Evolutionary conservation across 2,329 filamentous ascomycete species (phyloP).

Genomic region (Colletotrichum horii): DNA sequence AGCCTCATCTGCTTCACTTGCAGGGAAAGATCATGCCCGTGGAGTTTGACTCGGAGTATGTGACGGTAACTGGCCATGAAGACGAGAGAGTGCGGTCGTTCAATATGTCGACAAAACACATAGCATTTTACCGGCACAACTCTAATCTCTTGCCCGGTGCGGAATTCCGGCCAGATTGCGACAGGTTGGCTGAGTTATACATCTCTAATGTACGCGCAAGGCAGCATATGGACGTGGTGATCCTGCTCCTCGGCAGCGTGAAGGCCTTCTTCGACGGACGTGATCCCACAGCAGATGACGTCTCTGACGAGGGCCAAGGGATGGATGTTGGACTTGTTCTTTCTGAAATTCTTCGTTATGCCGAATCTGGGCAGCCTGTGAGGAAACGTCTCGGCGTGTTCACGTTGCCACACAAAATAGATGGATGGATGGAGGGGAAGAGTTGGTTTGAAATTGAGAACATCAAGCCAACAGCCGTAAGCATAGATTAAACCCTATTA

Average conservation of each 20-base stretch:
- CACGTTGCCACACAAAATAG: neutral
- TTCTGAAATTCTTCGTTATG: neutral
- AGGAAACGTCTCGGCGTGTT: neutral
- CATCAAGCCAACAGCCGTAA: neutral
- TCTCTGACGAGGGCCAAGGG: neutral
- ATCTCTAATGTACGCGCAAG: fast-evolving
- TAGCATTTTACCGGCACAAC: fast-evolving
- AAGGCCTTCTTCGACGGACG: neutral
- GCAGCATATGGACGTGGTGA: neutral
- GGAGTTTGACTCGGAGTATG: neutral
- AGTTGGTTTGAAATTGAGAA: neutral
- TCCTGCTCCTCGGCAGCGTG: neutral
- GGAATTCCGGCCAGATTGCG: neutral
- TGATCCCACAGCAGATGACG: neutral
- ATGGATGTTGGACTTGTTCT: neutral
- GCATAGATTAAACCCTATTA: neutral
- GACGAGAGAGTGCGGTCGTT: fast-evolving
- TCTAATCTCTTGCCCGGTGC: fast-evolving
- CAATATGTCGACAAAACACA: neutral
- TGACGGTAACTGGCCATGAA: neutral
- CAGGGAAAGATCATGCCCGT: neutral
- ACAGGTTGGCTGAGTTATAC: neutral
- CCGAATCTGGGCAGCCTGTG: neutral
- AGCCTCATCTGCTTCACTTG: neutral
- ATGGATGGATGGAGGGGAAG: fast-evolving